These are phyloP conservation scores for Polysphondylium violaceum DNA, from an alignment of 78 protist species.

Conservation along the genomic window DNA sequence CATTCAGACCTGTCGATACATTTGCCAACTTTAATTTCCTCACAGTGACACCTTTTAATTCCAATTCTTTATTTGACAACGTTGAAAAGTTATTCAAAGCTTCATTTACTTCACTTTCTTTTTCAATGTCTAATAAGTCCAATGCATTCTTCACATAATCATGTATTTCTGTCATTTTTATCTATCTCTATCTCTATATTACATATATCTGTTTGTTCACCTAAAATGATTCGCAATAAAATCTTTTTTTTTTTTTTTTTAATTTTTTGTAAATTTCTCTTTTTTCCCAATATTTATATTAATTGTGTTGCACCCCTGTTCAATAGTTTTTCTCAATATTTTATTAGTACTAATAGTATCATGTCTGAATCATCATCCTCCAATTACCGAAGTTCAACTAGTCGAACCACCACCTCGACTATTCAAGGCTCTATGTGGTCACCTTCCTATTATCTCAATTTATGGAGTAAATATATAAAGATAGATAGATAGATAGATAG, in stretches of 20 bases:
- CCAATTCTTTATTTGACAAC: constrained; percentile 45
- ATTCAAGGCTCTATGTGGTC: background rate
- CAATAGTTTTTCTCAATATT: too few species aligned
- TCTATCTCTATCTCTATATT: too few species aligned
- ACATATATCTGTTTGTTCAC: too few species aligned
- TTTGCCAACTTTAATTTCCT: constrained; percentile 36
- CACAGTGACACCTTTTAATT: constrained; percentile 61
- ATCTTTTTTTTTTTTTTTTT: too few species aligned
- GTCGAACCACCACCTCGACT: background rate
- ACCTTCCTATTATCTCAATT: background rate
- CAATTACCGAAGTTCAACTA: background rate
- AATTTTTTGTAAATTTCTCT: too few species aligned
- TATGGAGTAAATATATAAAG: background rate
- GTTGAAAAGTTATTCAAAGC: constrained; percentile 22
- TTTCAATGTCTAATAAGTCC: constrained; percentile 71
- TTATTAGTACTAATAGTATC: background rate
- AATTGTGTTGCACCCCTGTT: too few species aligned
- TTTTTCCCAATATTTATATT: too few species aligned
- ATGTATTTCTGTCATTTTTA: constrained; percentile 7
- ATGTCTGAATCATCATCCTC: background rate
- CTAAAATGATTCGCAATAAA: too few species aligned
- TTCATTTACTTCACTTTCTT: constrained; percentile 74
- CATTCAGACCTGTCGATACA: constrained; percentile 60
- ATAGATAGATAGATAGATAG: background rate
- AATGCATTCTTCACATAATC: constrained; percentile 34